phyloP scores from a whole-genome alignment of 208 protist genomes.

The Leishmania tarentolae region DNA sequence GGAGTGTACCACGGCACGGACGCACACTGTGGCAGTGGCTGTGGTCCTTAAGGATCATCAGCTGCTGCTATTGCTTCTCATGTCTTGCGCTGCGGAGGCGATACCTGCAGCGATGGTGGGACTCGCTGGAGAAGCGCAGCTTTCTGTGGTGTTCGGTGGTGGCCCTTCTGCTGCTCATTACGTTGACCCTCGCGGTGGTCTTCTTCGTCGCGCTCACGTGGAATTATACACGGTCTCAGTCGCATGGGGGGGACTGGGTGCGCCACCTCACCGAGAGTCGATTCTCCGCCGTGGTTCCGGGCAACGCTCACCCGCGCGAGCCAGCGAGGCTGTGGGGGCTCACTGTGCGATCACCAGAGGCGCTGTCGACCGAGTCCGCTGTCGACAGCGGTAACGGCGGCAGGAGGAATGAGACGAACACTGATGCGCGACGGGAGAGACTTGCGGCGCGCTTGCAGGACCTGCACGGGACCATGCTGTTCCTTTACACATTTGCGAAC shows the following conservation, averaged over 20 bases:
- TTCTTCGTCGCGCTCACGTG: constrained; percentile 17
- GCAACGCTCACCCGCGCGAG: constrained; percentile 19
- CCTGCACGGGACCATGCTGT: constrained; percentile 62
- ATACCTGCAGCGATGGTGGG: constrained; percentile 6
- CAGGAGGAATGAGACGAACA: not conserved
- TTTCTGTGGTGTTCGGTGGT: constrained; percentile 2
- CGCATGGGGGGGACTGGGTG: constrained; percentile 12
- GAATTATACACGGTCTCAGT: constrained; percentile 17
- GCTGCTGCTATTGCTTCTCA: not conserved
- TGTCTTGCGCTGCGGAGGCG: not conserved
- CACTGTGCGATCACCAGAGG: not conserved
- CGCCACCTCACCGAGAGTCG: not conserved
- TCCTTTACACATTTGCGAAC: constrained; percentile 98
- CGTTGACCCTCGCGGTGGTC: constrained; percentile 1
- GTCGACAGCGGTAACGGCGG: not conserved
- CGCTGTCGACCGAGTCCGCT: not conserved
- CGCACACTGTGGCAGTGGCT: not conserved
- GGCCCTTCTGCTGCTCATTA: constrained; percentile 11
- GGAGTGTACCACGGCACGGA: not conserved
- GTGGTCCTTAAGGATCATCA: not conserved
- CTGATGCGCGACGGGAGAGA: not conserved
- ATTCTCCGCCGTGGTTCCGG: constrained; percentile 17
- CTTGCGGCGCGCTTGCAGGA: constrained; percentile 12
- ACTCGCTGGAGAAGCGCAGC: constrained; percentile 10
- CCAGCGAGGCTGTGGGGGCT: constrained; percentile 15